Evolutionary conservation across 805 yeast genomes (phyloP), one percentile per base, ranked within the genome.

Genomic region (Saturnispora dispora): DNA sequence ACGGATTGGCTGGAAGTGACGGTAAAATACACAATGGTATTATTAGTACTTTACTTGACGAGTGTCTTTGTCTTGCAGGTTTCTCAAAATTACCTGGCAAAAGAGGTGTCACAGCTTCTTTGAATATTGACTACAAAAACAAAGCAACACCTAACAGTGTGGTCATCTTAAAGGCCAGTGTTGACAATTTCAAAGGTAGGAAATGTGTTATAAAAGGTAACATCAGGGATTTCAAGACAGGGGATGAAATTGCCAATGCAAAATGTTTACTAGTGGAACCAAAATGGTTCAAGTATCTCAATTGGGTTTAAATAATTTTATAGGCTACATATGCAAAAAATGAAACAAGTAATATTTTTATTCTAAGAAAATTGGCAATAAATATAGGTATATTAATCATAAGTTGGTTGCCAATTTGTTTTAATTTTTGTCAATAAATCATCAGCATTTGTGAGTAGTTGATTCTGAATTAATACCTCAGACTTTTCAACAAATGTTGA

Each of bases 51-150:
- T 64, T 91, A 13, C 55, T 91, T 49, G 98, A 91, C 66, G 97
- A 90, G 63, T 83, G 85, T 0, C 69, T 91, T 28, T 88, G 96
- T 60, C 74, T 81, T 43, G 85, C 95, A 60, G 98, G 96, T 15
- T 91, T 89, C 63, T 81, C 88, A 3, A 69, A 76, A 27, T 71
- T 91, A 11, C 98, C 98, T 1, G 79, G 82, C 52, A 77, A 81
- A 51, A 74, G 84, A 47, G 99, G 98, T 13, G 96, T 93, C 23
- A 91, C 99, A 0, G 99, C 96, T 0, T 76, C 74, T 47, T 70
- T 91, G 42, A 67, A 76, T 2, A 71, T 91, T 8, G 73, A 84
- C 48, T 91, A 88, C 65, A 53, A 62, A n/a, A 74, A 75, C 41
- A 75, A 74, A 55, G 85, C 83, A 39, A 74, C 73, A 2, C 83